These are phyloP conservation scores for Saccharum officinarum DNA, from an alignment of 176 grass and related monocot species.

Conservation along the genomic window DNA sequence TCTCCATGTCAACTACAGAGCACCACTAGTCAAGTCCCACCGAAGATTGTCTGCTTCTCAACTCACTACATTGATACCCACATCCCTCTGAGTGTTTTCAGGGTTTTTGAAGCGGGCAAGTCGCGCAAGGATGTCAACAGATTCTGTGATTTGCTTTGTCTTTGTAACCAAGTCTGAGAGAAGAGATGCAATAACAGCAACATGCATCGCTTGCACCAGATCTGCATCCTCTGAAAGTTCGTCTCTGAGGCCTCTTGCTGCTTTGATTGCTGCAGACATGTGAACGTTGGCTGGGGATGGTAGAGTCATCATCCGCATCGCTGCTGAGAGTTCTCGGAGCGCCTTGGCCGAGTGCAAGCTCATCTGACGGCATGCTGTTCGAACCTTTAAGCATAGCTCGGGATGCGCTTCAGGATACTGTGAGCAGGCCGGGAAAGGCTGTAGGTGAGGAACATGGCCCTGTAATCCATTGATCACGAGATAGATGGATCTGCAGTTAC, in stretches of 20 bases:
- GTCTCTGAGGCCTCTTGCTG: slow-evolving; percentile 29
- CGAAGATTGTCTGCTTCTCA: slow-evolving; percentile 7
- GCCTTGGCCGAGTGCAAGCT: slow-evolving; percentile 66
- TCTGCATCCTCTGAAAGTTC: slow-evolving; percentile 36
- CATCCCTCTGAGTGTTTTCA: slow-evolving; percentile 40
- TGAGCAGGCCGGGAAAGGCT: neutral
- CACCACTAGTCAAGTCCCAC: neutral
- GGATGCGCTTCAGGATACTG: slow-evolving; percentile 50
- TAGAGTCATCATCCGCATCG: slow-evolving; percentile 51
- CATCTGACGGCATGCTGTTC: slow-evolving; percentile 60
- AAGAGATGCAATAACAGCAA: slow-evolving; percentile 65
- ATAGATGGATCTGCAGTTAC: slow-evolving; percentile 25
- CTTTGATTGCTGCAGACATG: slow-evolving; percentile 49
- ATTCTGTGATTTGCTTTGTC: slow-evolving; percentile 42
- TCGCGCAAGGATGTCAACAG: slow-evolving; percentile 57
- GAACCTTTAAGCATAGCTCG: slow-evolving; percentile 48
- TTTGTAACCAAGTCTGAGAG: slow-evolving; percentile 62
- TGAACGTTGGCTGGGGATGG: slow-evolving; percentile 39
- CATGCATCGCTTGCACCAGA: slow-evolving; percentile 51
- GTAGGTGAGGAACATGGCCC: slow-evolving; percentile 10
- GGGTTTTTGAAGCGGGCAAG: slow-evolving; percentile 56
- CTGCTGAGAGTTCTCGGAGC: slow-evolving; percentile 58
- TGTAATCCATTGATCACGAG: neutral
- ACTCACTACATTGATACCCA: slow-evolving; percentile 40
- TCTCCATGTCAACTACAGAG: neutral